Evolutionary conservation across 169 alveolate genomes (phyloP), one percentile per base, ranked within the genome.

Genomic region (Cryptosporidium canis): DNA sequence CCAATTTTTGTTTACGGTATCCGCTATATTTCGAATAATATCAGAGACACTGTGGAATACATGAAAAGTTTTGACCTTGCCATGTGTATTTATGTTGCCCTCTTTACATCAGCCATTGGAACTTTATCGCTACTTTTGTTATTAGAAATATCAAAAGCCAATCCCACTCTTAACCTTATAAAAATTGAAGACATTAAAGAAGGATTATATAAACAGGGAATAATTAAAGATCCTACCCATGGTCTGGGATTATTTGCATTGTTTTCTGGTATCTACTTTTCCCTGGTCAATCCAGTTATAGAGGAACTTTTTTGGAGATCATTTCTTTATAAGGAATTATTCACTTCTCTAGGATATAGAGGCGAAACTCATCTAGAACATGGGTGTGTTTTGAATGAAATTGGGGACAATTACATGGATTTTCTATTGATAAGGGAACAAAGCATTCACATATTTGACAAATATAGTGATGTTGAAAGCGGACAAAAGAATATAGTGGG

Each of bases 251-350:
- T 61, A n/a, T 77, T 35, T 43, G 24, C 65, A 5, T 43, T 35
- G 24, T 43, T 55, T 43, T 77, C 87, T 7, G 35, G 37, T 39
- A 31, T 77, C 24, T 77, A 77, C n/a, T 58, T 77, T 39, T 61
- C 58, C 2, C 35, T 55, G 18, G 43, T 77, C 35, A 77, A 77
- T 44, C 87, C 87, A 39, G 18, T 77, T 16, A 43, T 77, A 37
- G 87, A 77, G 37, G 87, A 77, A 27, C 31, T 77, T 24, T 77
- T 77, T 58, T 77, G 87, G 87, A 56, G 87, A 58, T 61, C 45
- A 6, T 77, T 77, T 39, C 33, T 77, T 39, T 41, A 24, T 29
- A 77, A 61, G 7, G 66, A 77, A 35, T 39, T 77, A 77, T 16
- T n/a, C 5, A 21, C n/a, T 2, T 68, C 35, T 24, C 24, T 51